Percentiles rank a stretch among this genome's conserved stretches.
phyloP scores from a whole-genome alignment of 805 yeast genomes.

The Ogataea paradorogensis region DNA sequence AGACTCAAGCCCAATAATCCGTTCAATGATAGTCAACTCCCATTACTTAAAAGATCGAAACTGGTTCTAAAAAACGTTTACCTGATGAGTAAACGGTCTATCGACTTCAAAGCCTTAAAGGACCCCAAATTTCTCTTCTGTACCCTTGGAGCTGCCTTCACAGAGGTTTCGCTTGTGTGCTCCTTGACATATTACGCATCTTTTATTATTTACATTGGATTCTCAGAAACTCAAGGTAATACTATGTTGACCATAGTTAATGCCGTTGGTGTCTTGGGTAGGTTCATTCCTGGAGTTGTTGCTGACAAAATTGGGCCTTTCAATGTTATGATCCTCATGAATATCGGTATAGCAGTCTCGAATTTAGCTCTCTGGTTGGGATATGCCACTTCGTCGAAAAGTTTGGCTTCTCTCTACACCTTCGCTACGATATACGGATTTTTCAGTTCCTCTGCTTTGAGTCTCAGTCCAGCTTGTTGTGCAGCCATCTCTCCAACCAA shows the following conservation, averaged over 20 bases:
- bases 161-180: constrained; percentile 40
- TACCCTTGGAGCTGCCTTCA: constrained; percentile 38
- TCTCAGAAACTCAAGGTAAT: constrained; percentile 39
- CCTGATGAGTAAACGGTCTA: constrained; percentile 22
- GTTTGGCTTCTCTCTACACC: constrained; percentile 40
- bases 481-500: constrained; percentile 51
- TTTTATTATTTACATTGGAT: constrained; percentile 42
- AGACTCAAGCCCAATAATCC: constrained; percentile 26
- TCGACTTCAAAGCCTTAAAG: constrained; percentile 33
- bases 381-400: constrained; percentile 39
- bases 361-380: constrained; percentile 60
- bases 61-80: constrained; percentile 13
- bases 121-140: constrained; percentile 38
- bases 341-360: constrained; percentile 42
- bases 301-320: constrained; percentile 57
- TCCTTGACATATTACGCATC: constrained; percentile 44
- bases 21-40: constrained; percentile 12
- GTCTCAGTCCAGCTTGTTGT: constrained; percentile 57
- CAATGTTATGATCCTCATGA: constrained; percentile 52
- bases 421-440: constrained; percentile 51
- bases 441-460: constrained; percentile 52
- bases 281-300: constrained; percentile 51
- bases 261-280: constrained; percentile 48
- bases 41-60: constrained; percentile 5
- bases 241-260: constrained; percentile 46